Evolutionary conservation across 106 monocot species (phyloP), one percentile per base, ranked within the genome.

Genomic region (Apostasia shenzhenica): DNA sequence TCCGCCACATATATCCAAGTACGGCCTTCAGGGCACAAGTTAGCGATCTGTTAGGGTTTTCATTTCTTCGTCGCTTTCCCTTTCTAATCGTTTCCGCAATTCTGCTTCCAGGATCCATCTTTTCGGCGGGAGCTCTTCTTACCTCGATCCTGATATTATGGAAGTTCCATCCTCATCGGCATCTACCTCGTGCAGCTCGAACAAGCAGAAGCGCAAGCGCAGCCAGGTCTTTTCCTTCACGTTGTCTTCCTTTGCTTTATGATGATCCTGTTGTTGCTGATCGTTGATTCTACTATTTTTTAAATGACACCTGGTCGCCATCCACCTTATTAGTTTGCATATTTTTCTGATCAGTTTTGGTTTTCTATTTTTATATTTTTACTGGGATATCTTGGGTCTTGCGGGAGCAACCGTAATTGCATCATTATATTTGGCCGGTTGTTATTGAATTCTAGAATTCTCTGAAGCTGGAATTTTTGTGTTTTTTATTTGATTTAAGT

Each of bases 121-220:
- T 37, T 64, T 63, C 56, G 11, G 46, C 26, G 71, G 71, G 45
- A 59, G 69, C 65, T 54, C 71, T 46, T 80, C 80, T 42, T 71
- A 40, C 75, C 51, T 63, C 5, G 76, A 80, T 76, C 80, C 80
- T 2, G 76, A 80, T 59, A 43, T 80, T 45, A 53, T 80, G 38
- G 80, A 80, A 71, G 53, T 76, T 3, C 40, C 14, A 41, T 59
- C 59, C 41, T 59, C 59, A 41, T 43, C 66, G 12, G 11, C 71
- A 11, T 71, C 81, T 6, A 45, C 72, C 45, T 41, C 67, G 13
- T 63, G 69, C 65, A 66, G 42, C 48, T 66, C 71, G 12, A 72
- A 41, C 66, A 39, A 65, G 6, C 59, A 66, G 71, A 76, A 76
- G 72, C 59, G 72, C 41, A 76, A 76, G 76, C 45, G 76, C 53